Evolutionary conservation across 2,329 filamentous ascomycete genomes (phyloP), one percentile per base, ranked within the genome.

Genomic region (Hysterium pulicare): DNA sequence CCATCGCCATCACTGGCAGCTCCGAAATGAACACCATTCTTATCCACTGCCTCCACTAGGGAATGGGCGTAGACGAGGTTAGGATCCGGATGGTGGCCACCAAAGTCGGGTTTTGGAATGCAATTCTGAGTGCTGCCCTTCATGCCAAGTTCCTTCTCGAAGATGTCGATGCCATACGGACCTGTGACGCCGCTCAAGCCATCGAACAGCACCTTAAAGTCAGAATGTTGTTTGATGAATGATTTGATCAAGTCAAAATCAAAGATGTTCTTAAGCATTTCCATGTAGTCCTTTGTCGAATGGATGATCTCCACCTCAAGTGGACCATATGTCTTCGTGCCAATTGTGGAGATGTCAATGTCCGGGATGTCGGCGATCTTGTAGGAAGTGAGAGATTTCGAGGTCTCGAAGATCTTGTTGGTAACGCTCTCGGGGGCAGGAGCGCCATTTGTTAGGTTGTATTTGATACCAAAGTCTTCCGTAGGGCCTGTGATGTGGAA

Each of bases 391-490:
- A 98, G 78, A 50, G 79, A 83, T 79, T 96, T 97, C 57, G 91
- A 91, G 48, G 84, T 82, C 59, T 91, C 88, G 74, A 81, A 97
- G 69, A 98, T 97, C 76, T 95, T 95, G 82, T 98, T 94, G 55
- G 93, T 98, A 54, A 98, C 88, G 41, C 87, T 85, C 71, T 98
- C 93, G 45, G 93, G 93, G 43, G 93, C 93, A 33, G 93, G 93
- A 43, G 90, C 93, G 59, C 93, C 93, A 64, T 98, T 97, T 68
- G 89, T 78, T 46, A 98, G 78, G 78, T 98, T 98, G 81, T 98
- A 98, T 77, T 98, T 98, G 83, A 98, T 98, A 58, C 93, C 93
- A 61, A 98, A 98, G 72, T 98, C 93, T 67, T 93, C 86, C 57
- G 82, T 86, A 49, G 93, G 93, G 39, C 90, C 89, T 95, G 57